phyloP scores from a whole-genome alignment of 2,329 filamentous ascomycete genomes.

The Penicillium concentricum region DNA sequence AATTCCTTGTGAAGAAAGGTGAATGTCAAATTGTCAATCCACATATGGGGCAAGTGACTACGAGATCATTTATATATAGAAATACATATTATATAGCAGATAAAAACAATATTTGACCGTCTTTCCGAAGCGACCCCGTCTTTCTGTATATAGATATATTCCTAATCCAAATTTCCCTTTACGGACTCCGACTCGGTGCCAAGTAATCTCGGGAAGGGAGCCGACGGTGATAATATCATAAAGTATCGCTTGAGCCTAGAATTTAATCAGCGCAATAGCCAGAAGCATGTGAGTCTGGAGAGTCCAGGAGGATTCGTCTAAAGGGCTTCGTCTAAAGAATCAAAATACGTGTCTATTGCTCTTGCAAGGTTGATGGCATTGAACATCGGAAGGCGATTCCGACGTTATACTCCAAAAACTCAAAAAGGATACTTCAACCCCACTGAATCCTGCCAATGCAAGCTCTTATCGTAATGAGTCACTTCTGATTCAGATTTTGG shows the following conservation, averaged over 20 bases:
- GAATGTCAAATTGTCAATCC: not conserved
- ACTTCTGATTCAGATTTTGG: not conserved
- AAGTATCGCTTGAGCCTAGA: not conserved
- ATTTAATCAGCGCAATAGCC: not conserved
- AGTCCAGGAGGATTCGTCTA: too few relatives aligned
- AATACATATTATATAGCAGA: too few relatives aligned
- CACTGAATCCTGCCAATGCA: not conserved
- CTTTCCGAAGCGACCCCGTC: not conserved
- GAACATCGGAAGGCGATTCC: not conserved
- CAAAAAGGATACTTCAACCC: not conserved
- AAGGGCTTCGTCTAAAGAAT: too few relatives aligned
- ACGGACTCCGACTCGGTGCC: not conserved
- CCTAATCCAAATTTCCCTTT: too few relatives aligned
- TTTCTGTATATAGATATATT: too few relatives aligned
- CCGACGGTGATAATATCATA: not conserved
- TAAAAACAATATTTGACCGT: too few relatives aligned
- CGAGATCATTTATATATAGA: too few relatives aligned
- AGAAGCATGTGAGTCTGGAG: too few relatives aligned
- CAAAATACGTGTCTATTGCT: too few relatives aligned
- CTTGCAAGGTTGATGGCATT: too few relatives aligned
- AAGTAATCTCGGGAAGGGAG: not conserved
- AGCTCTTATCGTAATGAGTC: constrained; percentile 1
- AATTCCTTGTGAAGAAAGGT: not conserved
- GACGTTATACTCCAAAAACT: not conserved
- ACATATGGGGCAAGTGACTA: not conserved